Evolutionary conservation across 139 green algal species (phyloP), one percentile per base, ranked within the genome.

Genomic region (Chlamydomonas eustigma): DNA sequence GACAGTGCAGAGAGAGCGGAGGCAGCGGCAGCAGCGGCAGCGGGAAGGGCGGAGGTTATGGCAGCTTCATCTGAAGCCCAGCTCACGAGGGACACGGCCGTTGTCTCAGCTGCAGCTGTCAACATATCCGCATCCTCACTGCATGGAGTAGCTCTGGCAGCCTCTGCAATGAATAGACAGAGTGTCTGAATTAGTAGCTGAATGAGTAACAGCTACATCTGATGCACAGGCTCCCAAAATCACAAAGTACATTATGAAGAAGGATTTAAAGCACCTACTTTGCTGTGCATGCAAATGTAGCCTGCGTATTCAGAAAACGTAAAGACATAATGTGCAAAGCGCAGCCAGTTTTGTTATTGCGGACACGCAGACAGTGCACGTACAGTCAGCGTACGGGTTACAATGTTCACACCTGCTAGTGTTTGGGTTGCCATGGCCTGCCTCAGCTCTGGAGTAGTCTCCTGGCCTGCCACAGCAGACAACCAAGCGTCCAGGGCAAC

Each of bases 401-500:
- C n/a, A n/a, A n/a, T n/a, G n/a, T n/a, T n/a, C n/a, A n/a, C n/a
- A n/a, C 35, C 58, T 30, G 58, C 5, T 5, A 69, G 58, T n/a
- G 65, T 34, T n/a, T 50, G 8, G 3, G 65, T 39, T 4, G 65
- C 34, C 5, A 72, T 33, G 8, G 65, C 65, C 65, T 72, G 65
- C 22, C 65, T 33, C 65, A 72, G 22, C 28, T 72, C 33, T 33
- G 4, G 5, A 4, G 65, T 50, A 28, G 65, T 4, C 34, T n/a
- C 34, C 33, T 50, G 24, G 18, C 65, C 65, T 37, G 65, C 65
- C 25, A 72, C 31, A 31, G 65, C 39, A 4, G 65, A 72, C 33
- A 72, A 34, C 65, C 65, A 72, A 4, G 28, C 33, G 18, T 72
- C 65, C 25, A 70, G 58, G 6, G 58, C 58, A 28, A 70, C 28